Evolutionary conservation across 2,329 filamentous ascomycete species (phyloP), one percentile per base, ranked within the genome.

Genomic region (Fusarium drepaniforme): DNA sequence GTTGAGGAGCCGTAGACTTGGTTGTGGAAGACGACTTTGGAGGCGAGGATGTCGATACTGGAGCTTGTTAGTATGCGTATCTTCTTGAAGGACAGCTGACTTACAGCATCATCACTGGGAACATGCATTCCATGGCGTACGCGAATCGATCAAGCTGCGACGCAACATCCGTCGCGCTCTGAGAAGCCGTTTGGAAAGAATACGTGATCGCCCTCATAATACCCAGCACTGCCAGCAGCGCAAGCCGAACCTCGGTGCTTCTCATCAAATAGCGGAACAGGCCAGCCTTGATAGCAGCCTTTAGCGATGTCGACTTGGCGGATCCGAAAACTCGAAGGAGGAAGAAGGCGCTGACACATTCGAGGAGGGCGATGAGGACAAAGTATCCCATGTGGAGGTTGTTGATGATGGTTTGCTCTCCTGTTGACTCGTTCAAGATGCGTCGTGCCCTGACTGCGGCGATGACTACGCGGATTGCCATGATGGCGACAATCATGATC

Each of bases 401-500:
- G 70, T 84, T 83, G 67, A 86, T 81, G 5, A 80, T 73, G 13
- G 21, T 63, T 33, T 84, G 84, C 1, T 80, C 70, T 2, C 64
- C 67, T 3, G 73, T 61, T 11, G 74, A 70, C 2, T 68, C 75
- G 8, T 74, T 69, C 3, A 83, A 18, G 11, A 85, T 81, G 42
- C 78, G 79, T 8, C 72, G 75, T 4, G 80, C 76, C 30, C 85
- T 77, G 1, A 78, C 75, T 5, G 79, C 74, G 15, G 82, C 77
- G 46, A 86, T 85, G 16, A 78, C 72, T 12, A 86, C 76, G 56
- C 90, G 87, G 44, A 91, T 85, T 0, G 86, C 80, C 3, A 82
- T 78, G 42, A 91, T 88, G 12, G 89, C 82, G 1, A 86, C 82
- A 40, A 92, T 82, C 71, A 92, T 89, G 5, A 86, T 87, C 72